Evolutionary conservation across 305 asterid genomes (phyloP), one percentile per base, ranked within the genome.

Genomic region (Salvia sclarea): DNA sequence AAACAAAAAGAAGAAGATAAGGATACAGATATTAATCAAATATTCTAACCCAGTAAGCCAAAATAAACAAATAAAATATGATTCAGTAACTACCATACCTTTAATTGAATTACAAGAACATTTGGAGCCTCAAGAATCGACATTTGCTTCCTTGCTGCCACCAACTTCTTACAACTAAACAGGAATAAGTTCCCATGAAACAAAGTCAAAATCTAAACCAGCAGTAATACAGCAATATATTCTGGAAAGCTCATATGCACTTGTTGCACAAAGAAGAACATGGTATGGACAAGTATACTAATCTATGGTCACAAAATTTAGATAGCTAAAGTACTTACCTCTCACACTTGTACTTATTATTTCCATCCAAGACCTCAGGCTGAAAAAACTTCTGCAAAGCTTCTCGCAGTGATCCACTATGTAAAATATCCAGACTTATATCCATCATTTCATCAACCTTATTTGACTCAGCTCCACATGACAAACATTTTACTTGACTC

Each of bases 401-500:
- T 75, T 89, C 97, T 73, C 75, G 82, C 50, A 95, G 92, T 7
- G 99, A 95, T 59, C 87, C 82, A 62, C 88, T 79, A 47, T 91
- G 95, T 85, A 95, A 69, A 59, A 95, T 85, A 81, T 95, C 99
- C 75, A 95, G 96, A 81, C 98, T 89, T 56, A 92, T 81, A 80
- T 95, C 99, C 98, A 95, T 95, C 63, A 92, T 95, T 82, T 95
- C 99, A 62, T 95, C 99, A 57, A 85, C 93, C 86, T 92, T 95
- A 82, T 91, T 95, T 45, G 99, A 95, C 83, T 92, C 98, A 5
- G 86, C 76, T 52, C 98, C 98, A 79, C 99, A 95, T 14, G 98
- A 85, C 87, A 95, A 84, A 77, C 99, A 95, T 78, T 86, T 89
- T 66, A 95, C 90, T 81, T 92, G 98, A 79, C 95, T 95, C 85